Evolutionary conservation across 2,329 filamentous ascomycete genomes (phyloP).

Genomic region (Blastomyces gilchristii): DNA sequence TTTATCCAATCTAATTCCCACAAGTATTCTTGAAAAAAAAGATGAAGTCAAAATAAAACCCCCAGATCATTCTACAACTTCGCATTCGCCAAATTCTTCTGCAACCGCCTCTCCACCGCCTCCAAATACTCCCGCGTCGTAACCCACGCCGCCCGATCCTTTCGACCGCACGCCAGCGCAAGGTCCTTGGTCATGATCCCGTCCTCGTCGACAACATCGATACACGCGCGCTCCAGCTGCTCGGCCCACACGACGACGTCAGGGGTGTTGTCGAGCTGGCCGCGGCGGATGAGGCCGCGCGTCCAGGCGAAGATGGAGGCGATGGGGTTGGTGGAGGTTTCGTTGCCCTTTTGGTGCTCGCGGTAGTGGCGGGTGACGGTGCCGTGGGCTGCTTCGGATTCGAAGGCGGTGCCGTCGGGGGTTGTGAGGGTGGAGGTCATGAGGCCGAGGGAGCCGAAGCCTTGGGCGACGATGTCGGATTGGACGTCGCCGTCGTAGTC

Average conservation of each 20-base stretch:
- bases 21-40: too few species aligned
- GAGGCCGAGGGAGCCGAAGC: slow-evolving; percentile 92
- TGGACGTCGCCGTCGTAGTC: slow-evolving; percentile 99
- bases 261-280: slow-evolving; percentile 84
- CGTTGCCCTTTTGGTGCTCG: slow-evolving; percentile 94
- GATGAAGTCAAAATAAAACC: too few species aligned
- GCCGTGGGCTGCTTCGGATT: slow-evolving; percentile 94
- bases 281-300: slow-evolving; percentile 82
- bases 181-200: slow-evolving; percentile 99
- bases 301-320: slow-evolving; percentile 99
- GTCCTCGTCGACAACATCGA: slow-evolving; percentile 87
- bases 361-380: slow-evolving; percentile 98
- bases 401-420: slow-evolving; percentile 91
- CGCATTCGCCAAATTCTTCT: slow-evolving; percentile 50
- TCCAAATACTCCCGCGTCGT: slow-evolving; percentile 86
- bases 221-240: slow-evolving; percentile 80
- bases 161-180: slow-evolving; percentile 87
- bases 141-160: slow-evolving; percentile 71
- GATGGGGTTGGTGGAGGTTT: slow-evolving; percentile 97
- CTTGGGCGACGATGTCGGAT: slow-evolving; percentile 95
- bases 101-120: slow-evolving; percentile 84
- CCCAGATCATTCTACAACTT: slow-evolving; percentile 6
- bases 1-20: too few species aligned
- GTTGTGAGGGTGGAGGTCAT: slow-evolving; percentile 98
- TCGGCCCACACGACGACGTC: slow-evolving; percentile 87